Conservation (phyloP, 2,329 filamentous ascomycete species). For the Trichoderma harzianum region DNA sequence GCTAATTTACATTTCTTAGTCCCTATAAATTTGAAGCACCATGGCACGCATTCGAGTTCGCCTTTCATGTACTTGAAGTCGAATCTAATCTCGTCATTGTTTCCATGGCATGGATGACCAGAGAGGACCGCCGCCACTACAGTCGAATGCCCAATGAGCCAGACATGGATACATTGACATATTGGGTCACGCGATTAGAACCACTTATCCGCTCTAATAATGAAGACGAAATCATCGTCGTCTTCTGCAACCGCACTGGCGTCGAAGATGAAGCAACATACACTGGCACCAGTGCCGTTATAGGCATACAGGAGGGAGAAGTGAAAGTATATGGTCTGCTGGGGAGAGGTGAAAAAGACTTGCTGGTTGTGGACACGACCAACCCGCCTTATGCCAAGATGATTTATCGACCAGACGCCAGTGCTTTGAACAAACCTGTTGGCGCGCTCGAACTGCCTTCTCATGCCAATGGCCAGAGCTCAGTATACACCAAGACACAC, state of each 20-base stretch:
- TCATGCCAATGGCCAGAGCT: background rate
- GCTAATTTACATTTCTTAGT: conserved; percentile 18
- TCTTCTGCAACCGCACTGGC: conserved; percentile 69
- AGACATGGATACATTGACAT: conserved; percentile 69
- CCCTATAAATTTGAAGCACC: conserved; percentile 39
- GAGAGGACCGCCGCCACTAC: conserved; percentile 46
- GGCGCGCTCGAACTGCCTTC: background rate
- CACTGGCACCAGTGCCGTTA: conserved; percentile 69
- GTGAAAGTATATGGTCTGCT: conserved; percentile 67
- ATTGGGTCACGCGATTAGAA: conserved; percentile 70
- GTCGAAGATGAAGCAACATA: conserved; percentile 64
- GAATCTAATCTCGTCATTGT: conserved; percentile 63
- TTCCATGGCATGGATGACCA: conserved; percentile 75
- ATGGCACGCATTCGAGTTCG: conserved; percentile 42
- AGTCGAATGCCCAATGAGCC: conserved; percentile 53
- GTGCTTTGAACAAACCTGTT: background rate
- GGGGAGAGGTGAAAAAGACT: conserved; percentile 63
- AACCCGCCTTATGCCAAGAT: conserved; percentile 44
- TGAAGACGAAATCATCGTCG: conserved; percentile 60
- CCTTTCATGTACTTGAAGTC: conserved; percentile 54
- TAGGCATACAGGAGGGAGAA: conserved; percentile 62
- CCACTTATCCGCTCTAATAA: conserved; percentile 55
- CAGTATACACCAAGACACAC: background rate
- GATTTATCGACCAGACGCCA: conserved; percentile 26
- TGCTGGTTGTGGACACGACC: conserved; percentile 65